phyloP scores from a whole-genome alignment of 31 red algal genomes.

The Asparagopsis taxiformis region DNA sequence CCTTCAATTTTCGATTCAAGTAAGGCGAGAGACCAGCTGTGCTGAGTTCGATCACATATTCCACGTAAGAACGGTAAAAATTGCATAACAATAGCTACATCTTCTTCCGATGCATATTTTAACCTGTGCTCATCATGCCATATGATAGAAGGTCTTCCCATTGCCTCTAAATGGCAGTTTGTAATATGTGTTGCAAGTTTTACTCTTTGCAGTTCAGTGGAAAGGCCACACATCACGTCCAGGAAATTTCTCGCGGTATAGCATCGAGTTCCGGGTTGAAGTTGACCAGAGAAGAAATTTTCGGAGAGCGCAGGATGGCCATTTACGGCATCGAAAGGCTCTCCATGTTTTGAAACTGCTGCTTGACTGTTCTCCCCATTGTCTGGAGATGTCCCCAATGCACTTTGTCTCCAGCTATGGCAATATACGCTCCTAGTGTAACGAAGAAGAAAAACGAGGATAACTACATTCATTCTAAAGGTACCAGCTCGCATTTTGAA shows the following conservation, averaged over 20 bases:
- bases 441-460: too few species aligned
- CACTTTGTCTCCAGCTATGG: too few species aligned
- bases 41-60: slow-evolving; percentile 5
- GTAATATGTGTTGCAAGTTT: slow-evolving; percentile 19
- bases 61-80: slow-evolving; percentile 9
- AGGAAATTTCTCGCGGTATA: background rate
- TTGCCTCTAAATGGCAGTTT: slow-evolving; percentile 33
- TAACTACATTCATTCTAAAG: too few species aligned
- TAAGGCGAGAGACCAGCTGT: background rate
- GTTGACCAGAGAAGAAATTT: background rate
- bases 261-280: background rate
- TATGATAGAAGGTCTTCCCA: background rate
- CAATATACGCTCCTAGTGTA: too few species aligned
- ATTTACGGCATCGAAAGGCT: too few species aligned
- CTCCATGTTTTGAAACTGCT: too few species aligned
- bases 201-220: background rate
- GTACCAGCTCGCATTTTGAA: too few species aligned
- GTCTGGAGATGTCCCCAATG: too few species aligned
- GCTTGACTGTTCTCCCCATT: too few species aligned
- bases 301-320: background rate
- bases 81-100: slow-evolving; percentile 4
- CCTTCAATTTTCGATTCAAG: background rate
- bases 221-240: background rate
- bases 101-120: slow-evolving; percentile 2
- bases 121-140: slow-evolving; percentile 18